Conservation (phyloP, 2,329 filamentous ascomycete genomes). For the Lasiodiplodia gonubiensis region DNA sequence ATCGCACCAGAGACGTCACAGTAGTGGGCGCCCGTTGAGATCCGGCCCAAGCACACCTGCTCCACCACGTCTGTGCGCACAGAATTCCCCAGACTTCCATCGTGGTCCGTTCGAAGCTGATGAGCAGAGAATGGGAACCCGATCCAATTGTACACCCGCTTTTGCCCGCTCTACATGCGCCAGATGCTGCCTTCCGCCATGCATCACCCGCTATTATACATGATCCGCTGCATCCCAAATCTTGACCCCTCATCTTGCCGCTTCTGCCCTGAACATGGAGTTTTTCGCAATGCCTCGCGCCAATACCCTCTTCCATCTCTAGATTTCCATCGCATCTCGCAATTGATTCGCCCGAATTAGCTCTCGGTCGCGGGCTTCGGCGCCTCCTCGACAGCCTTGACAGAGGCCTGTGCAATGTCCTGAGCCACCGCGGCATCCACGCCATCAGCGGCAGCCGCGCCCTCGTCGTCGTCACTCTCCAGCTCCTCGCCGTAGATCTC, state of each 20-base stretch:
- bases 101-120: neutral
- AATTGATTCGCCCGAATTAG: neutral
- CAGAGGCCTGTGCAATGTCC: neutral
- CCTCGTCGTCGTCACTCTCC: constrained; percentile 72
- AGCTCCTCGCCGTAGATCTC: constrained; percentile 92
- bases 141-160: constrained; percentile 16
- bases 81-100: neutral
- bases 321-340: neutral
- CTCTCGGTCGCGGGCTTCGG: constrained; percentile 40
- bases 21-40: too few relatives aligned
- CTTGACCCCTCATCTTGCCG: neutral
- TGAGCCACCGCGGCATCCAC: constrained; percentile 16
- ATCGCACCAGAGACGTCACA: constrained; percentile 7
- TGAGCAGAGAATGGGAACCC: constrained; percentile 10
- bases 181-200: constrained; percentile 8
- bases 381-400: constrained; percentile 32
- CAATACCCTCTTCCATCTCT: constrained; percentile 41
- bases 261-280: neutral
- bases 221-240: neutral
- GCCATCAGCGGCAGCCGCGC: constrained; percentile 35
- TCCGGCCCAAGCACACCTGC: neutral
- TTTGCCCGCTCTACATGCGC: constrained; percentile 23
- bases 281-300: neutral
- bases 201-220: constrained; percentile 1
- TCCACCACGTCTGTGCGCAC: constrained; percentile 9